These are phyloP conservation scores for Sugiyamaella qingdaonensis DNA, from an alignment of 805 yeast genomes.

Conservation along the genomic window DNA sequence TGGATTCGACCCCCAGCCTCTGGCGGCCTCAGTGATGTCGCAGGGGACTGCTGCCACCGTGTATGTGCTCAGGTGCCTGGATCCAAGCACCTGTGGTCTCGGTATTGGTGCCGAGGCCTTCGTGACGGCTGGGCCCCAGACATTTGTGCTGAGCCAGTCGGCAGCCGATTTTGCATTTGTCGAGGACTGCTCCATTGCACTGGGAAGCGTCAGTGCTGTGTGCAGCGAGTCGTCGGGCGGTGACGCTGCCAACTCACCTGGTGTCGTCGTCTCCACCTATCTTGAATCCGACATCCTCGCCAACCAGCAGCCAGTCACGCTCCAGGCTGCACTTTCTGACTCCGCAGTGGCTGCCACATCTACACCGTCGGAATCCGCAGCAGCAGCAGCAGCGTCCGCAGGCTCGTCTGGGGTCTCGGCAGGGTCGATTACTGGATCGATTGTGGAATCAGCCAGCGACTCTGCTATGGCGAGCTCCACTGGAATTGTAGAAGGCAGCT, in stretches of 20 bases:
- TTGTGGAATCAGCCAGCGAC: no score
- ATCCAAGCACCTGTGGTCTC: neutral
- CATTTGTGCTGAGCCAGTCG: neutral
- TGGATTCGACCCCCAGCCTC: neutral
- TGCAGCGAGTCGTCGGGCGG: neutral
- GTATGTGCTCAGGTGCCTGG: neutral
- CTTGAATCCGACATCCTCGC: neutral
- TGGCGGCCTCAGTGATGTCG: neutral
- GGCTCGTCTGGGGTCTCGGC: no score
- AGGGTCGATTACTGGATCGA: no score
- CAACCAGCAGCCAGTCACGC: neutral
- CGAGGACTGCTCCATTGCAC: neutral
- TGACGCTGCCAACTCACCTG: neutral
- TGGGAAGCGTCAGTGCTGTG: neutral
- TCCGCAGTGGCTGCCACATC: neutral
- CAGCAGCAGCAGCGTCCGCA: no score
- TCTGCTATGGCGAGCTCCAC: no score
- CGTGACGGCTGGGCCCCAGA: slow-evolving; percentile 1
- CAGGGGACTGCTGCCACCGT: neutral
- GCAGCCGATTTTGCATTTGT: neutral
- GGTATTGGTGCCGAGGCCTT: neutral
- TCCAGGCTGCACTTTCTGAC: neutral
- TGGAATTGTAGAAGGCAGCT: no score
- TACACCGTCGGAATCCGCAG: neutral
- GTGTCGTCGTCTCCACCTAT: neutral